Percentiles rank a stretch among this genome's conserved stretches.
Evolutionary conservation across 2,329 filamentous ascomycete species (phyloP).

Genomic region (Neurospora sp.): DNA sequence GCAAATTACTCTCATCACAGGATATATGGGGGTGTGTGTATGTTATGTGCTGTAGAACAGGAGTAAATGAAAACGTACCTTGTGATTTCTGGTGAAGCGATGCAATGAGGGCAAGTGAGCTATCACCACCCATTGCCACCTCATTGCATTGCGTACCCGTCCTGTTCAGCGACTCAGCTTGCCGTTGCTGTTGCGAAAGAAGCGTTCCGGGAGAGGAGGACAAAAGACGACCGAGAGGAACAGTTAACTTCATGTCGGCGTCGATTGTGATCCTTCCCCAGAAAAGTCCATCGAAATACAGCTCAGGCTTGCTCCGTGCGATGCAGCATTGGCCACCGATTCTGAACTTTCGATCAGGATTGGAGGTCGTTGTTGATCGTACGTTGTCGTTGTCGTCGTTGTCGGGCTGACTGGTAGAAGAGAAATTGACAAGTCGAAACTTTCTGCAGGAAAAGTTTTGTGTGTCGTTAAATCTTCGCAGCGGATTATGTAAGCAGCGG

Average conservation of each 20-base stretch:
- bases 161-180: neutral
- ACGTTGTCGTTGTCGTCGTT: neutral
- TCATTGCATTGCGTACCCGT: neutral
- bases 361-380: neutral
- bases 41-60: neutral
- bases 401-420: neutral
- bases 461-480: neutral
- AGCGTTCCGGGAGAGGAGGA: neutral
- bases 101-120: neutral
- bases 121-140: neutral
- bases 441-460: neutral
- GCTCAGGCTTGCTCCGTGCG: neutral
- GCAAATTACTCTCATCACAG: slow-evolving; percentile 87
- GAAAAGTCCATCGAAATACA: neutral
- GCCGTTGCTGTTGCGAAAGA: neutral
- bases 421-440: neutral
- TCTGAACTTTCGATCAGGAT: neutral
- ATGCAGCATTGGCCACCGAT: neutral
- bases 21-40: neutral
- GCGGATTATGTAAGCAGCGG: neutral
- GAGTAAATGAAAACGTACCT: neutral
- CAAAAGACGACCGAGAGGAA: neutral
- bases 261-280: neutral
- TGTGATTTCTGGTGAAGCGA: neutral
- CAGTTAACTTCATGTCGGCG: neutral